phyloP scores from a whole-genome alignment of 164 flowering plant species.

The Magnolia kwangsiensis region DNA sequence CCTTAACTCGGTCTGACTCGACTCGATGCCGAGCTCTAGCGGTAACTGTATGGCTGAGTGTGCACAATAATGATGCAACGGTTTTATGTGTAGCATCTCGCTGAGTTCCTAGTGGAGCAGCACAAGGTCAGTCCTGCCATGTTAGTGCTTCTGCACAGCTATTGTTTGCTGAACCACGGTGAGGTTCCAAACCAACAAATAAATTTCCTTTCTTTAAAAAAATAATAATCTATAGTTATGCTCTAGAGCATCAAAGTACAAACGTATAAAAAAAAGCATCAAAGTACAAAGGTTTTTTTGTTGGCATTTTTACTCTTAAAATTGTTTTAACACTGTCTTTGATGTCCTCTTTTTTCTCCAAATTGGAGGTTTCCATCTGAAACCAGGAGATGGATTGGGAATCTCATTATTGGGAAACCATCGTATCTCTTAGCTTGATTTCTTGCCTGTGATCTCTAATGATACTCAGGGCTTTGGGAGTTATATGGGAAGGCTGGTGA shows the following conservation, averaged over 20 bases:
- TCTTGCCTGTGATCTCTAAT: too few species aligned
- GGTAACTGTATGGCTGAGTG: background rate
- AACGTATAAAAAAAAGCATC: background rate
- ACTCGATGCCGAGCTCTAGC: too few species aligned
- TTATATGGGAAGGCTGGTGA: too few species aligned
- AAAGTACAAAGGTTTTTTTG: background rate
- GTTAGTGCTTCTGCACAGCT: slow-evolving; percentile 72
- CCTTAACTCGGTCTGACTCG: too few species aligned
- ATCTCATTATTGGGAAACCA: background rate
- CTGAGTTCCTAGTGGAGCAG: too few species aligned
- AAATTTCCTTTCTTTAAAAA: background rate
- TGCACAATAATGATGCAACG: too few species aligned
- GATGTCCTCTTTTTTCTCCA: background rate
- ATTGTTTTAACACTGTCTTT: background rate
- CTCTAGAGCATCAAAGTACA: background rate
- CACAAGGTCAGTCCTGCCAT: slow-evolving; percentile 71
- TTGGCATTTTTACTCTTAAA: too few species aligned
- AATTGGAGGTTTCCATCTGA: background rate
- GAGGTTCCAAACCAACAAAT: slow-evolving; percentile 29
- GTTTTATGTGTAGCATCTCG: slow-evolving; percentile 24
- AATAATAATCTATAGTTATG: background rate
- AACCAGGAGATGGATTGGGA: background rate
- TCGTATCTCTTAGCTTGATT: background rate
- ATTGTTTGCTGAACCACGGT: slow-evolving; percentile 87
- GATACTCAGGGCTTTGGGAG: too few species aligned